A percentile compares a stretch with the other conserved stretches of the same genome.
Evolutionary conservation across 257 asterid genomes (phyloP).

Genomic region (Cynanchum wilfordii): DNA sequence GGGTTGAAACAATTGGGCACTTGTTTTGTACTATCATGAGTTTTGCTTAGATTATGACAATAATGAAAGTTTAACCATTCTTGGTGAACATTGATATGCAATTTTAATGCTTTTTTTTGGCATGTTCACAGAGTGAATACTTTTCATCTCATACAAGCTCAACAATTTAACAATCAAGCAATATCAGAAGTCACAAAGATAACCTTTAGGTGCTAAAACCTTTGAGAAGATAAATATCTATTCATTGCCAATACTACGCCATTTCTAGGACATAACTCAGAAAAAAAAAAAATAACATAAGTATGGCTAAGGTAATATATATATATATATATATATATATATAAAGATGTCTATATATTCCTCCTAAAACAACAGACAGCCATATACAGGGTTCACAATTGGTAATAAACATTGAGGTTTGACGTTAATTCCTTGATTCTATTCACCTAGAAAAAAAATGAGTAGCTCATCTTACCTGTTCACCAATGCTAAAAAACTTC

Average conservation of each 20-base stretch:
- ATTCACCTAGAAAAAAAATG: background rate
- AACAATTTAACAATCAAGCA: background rate
- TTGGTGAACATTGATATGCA: background rate
- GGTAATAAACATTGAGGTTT: background rate
- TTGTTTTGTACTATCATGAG: background rate
- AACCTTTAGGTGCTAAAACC: background rate
- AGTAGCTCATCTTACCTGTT: conserved; percentile 58
- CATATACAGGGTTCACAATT: background rate
- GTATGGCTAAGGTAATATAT: background rate
- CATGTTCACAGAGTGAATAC: background rate
- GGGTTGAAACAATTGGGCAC: background rate
- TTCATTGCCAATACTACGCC: background rate
- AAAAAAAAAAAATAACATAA: background rate
- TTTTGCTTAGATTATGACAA: background rate
- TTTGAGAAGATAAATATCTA: background rate
- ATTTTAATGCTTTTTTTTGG: background rate
- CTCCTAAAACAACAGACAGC: background rate
- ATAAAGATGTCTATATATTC: background rate
- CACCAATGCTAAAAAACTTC: conserved; percentile 93
- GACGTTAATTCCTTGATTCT: background rate
- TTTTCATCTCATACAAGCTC: background rate
- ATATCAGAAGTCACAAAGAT: background rate
- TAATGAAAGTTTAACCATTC: background rate
- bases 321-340: background rate
- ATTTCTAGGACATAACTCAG: background rate